A percentile compares a stretch with the other conserved stretches of the same genome.
Evolutionary conservation across 2,329 filamentous ascomycete genomes (phyloP).

Genomic region (Elsinoe necatrix): DNA sequence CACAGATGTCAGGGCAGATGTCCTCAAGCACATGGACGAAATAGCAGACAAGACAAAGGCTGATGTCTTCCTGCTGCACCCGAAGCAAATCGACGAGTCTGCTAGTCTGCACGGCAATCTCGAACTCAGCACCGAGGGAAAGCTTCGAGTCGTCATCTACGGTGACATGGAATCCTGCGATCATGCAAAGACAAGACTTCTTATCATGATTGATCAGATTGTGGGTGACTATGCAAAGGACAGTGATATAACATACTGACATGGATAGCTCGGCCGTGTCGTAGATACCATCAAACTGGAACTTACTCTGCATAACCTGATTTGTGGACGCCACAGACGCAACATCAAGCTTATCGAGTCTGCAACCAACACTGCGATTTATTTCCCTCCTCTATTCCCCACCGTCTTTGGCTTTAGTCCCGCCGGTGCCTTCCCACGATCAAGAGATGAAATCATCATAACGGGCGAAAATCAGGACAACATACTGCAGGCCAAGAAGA

Average conservation of each 20-base stretch:
- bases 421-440: slow-evolving; percentile 63
- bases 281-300: slow-evolving; percentile 78
- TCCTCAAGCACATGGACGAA: slow-evolving; percentile 77
- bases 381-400: slow-evolving; percentile 92
- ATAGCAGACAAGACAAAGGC: slow-evolving; percentile 84
- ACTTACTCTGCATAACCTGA: slow-evolving; percentile 77
- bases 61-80: slow-evolving; percentile 90
- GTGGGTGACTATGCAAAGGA: slow-evolving; percentile 41
- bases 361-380: slow-evolving; percentile 89
- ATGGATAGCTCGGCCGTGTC: slow-evolving; percentile 55
- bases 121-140: slow-evolving; percentile 67
- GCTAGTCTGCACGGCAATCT: slow-evolving; percentile 69
- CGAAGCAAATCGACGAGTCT: slow-evolving; percentile 66
- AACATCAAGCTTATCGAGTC: slow-evolving; percentile 98
- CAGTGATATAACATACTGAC: slow-evolving; percentile 12
- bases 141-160: slow-evolving; percentile 88
- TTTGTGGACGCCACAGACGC: slow-evolving; percentile 88
- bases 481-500: slow-evolving; percentile 82
- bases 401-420: slow-evolving; percentile 86
- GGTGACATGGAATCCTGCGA: slow-evolving; percentile 92
- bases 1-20: slow-evolving; percentile 55
- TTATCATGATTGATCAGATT: slow-evolving; percentile 96
- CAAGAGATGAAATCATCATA: slow-evolving; percentile 87
- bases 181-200: slow-evolving; percentile 88
- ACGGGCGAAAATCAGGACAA: slow-evolving; percentile 79